A percentile compares a stretch with the other conserved stretches of the same genome.
These are phyloP conservation scores for Hevea brasiliensis DNA, from an alignment of 345 rosid species.

Conservation along the genomic window DNA sequence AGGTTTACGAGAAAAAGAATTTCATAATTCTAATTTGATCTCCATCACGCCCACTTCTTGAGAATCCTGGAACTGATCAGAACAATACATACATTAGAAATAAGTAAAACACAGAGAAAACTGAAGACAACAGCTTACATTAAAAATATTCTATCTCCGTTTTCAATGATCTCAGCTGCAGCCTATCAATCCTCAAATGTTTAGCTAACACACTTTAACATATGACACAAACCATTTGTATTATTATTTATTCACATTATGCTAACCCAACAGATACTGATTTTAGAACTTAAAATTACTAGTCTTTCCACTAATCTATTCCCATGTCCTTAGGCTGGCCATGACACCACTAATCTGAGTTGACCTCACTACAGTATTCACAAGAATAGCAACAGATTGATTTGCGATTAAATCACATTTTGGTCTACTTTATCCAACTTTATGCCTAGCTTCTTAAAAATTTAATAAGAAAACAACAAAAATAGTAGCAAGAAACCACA, in stretches of 20 bases:
- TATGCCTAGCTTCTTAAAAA: background rate
- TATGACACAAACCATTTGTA: background rate
- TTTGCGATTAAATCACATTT: background rate
- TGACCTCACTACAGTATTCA: background rate
- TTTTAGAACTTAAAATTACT: background rate
- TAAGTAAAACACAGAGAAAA: background rate
- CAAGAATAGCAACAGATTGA: background rate
- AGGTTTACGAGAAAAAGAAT: background rate
- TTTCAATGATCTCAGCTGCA: background rate
- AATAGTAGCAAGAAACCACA: no score
- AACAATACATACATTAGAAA: slow-evolving; percentile 1
- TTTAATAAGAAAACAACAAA: no score
- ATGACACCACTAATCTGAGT: background rate
- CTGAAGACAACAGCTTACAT: background rate
- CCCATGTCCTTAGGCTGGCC: background rate
- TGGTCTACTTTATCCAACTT: background rate
- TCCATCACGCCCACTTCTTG: background rate
- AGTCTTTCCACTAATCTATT: background rate
- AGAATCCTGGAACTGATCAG: slow-evolving; percentile 5
- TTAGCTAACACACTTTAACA: background rate
- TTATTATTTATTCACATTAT: background rate
- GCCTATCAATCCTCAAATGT: background rate
- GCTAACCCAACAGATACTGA: background rate
- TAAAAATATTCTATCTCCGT: background rate
- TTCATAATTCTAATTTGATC: slow-evolving; percentile 4